Evolutionary conservation across 768 basidiomycete species (phyloP).

Genomic region (Rubroboletus pulcherrimus): DNA sequence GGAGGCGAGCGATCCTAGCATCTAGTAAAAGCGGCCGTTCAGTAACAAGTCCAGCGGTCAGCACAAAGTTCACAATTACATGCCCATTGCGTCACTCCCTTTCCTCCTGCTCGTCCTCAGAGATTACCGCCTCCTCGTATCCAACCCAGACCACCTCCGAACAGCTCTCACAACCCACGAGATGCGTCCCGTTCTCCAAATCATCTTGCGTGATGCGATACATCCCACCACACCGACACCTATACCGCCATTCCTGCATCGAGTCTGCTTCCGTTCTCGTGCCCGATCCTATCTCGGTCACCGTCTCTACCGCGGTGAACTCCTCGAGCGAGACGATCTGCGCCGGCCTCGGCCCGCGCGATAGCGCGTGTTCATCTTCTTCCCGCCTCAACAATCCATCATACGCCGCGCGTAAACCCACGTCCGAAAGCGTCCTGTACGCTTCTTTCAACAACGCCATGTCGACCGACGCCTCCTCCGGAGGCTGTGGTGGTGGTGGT

Average conservation of each 20-base stretch:
- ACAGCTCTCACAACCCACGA: constrained; percentile 69
- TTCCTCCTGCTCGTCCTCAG: background rate
- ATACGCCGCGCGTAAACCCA: constrained; percentile 46
- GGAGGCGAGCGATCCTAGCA: background rate
- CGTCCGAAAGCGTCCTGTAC: constrained; percentile 55
- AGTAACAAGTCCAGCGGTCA: background rate
- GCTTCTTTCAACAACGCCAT: constrained; percentile 66
- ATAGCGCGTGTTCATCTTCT: background rate
- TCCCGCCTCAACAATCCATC: constrained; percentile 33
- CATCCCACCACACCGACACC: constrained; percentile 70
- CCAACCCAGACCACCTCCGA: constrained; percentile 84
- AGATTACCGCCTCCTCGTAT: constrained; percentile 51
- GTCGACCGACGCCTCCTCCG: constrained; percentile 28
- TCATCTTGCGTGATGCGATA: constrained; percentile 56
- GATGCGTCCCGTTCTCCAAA: constrained; percentile 69
- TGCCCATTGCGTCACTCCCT: background rate
- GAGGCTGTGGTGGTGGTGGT: background rate
- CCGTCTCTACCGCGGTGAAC: constrained; percentile 33
- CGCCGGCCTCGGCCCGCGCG: constrained; percentile 60
- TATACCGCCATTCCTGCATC: constrained; percentile 45
- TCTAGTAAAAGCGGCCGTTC: background rate
- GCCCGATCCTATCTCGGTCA: background rate
- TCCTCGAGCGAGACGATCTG: constrained; percentile 78
- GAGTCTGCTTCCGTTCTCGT: constrained; percentile 34
- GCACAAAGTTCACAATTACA: background rate